Percentiles rank a stretch among this genome's conserved stretches.
These are phyloP conservation scores for Leccinum subtestaceum DNA, from an alignment of 768 basidiomycete genomes.

Conservation along the genomic window DNA sequence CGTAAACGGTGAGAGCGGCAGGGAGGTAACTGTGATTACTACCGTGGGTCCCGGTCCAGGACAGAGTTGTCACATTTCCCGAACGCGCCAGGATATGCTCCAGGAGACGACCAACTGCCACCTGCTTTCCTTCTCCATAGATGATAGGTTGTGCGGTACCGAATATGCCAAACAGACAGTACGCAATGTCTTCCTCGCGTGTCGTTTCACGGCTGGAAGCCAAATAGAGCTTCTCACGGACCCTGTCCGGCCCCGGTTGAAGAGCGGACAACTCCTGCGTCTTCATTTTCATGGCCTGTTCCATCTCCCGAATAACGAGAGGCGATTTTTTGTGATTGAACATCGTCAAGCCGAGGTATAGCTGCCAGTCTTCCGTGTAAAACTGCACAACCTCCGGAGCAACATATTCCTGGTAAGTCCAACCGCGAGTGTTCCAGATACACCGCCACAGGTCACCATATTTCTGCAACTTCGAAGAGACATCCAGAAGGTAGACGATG, in stretches of 20 bases:
- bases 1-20: neutral
- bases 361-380: neutral
- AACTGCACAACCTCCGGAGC: neutral
- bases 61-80: neutral
- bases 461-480: neutral
- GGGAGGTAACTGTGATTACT: neutral
- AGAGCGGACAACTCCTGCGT: neutral
- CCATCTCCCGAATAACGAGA: neutral
- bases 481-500: neutral
- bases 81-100: neutral
- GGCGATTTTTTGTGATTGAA: neutral
- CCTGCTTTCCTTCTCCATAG: neutral
- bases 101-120: neutral
- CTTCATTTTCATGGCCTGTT: neutral
- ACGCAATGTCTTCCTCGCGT: neutral
- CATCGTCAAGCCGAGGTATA: neutral
- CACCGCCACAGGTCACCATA: neutral
- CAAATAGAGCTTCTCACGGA: neutral
- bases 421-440: neutral
- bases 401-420: neutral
- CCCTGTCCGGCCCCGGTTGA: neutral
- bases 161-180: neutral
- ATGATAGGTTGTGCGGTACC: neutral
- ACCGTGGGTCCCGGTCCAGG: neutral
- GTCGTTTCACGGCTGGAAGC: neutral